Evolutionary conservation across 768 basidiomycete species (phyloP), one percentile per base, ranked within the genome.

Genomic region (Russula foetens): DNA sequence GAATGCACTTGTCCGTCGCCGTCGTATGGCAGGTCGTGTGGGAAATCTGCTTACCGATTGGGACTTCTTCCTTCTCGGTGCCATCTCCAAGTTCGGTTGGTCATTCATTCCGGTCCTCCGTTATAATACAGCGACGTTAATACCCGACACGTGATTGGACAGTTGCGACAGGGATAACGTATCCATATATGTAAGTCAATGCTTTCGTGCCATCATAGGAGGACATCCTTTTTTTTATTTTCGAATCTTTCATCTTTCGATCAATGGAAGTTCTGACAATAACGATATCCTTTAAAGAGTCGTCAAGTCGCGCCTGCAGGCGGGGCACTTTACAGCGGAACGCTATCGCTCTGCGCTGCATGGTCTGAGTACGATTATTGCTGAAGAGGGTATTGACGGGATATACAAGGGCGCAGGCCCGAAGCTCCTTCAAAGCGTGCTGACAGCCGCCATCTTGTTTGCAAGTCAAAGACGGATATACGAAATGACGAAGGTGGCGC

Each of bases 21-120:
- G 88, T 38, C 84, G 81, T 29, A 76, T 70, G 51, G 81, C 74
- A 44, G 78, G 67, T 28, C 65, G 67, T 55, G 66, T 75, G 38
- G 76, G 76, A 52, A 81, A 79, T 46, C 72, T 77, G 24, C 75
- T 98, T 39, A 79, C 83, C 9, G 93, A 97, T 68, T 81, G 84
- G 79, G 96, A 99, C 70, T 89, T 92, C 73, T 98, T 99, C 78
- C 67, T 94, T 62, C 82, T 98, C n/a, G 96, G 96, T 2, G 97
- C 97, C 1, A 70, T 96, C 43, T 91, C 92, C 12, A 98, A 99
- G 72, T 81, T 98, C 8, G 81, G 89, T 89, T 69, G 12, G 79
- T 69, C 19, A 47, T 23, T 33, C 26, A 23, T n/a, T n/a, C n/a
- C n/a, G 47, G 23, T 41, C 7, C 39, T 17, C 19, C 28, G n/a